Conservation (phyloP, 805 yeast genomes). For the Suhomyces kilbournensis region DNA sequence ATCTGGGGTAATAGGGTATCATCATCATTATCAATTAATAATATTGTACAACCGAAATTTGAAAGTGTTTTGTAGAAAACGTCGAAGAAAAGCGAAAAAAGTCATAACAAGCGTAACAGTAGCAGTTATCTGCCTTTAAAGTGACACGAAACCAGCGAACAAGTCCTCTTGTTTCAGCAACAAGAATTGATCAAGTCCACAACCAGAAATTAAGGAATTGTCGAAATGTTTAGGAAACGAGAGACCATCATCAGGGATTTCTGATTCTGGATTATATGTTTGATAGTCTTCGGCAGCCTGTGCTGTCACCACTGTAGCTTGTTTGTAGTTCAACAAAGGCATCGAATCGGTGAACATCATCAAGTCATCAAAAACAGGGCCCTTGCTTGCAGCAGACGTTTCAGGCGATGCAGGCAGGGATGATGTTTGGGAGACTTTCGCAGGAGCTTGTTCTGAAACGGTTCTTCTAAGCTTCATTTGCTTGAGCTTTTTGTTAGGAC, state of each 20-base stretch:
- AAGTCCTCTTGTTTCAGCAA: constrained; percentile 25
- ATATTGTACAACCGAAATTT: constrained; percentile 8
- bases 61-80: neutral
- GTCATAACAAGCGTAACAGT: constrained; percentile 2
- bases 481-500: constrained; percentile 22
- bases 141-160: constrained; percentile 20
- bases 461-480: constrained; percentile 20
- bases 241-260: constrained; percentile 19
- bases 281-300: constrained; percentile 7
- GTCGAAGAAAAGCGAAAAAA: neutral
- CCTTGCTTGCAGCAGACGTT: constrained; percentile 1
- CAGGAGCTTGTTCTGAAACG: constrained; percentile 20
- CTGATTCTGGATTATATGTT: constrained; percentile 21
- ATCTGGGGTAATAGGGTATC: constrained; percentile 3
- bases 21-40: neutral
- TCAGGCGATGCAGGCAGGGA: constrained; percentile 6
- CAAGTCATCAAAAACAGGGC: constrained; percentile 25
- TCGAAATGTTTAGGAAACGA: constrained; percentile 14
- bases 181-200: constrained; percentile 23
- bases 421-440: neutral
- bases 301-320: constrained; percentile 8
- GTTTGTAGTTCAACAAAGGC: constrained; percentile 5
- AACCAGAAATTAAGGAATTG: constrained; percentile 10
- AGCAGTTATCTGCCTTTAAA: constrained; percentile 4
- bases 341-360: constrained; percentile 27